Percentiles rank a stretch among this genome's conserved stretches.
Evolutionary conservation across 1,284 basidiomycete genomes (phyloP).

Genomic region (Pseudozyma thailandica): DNA sequence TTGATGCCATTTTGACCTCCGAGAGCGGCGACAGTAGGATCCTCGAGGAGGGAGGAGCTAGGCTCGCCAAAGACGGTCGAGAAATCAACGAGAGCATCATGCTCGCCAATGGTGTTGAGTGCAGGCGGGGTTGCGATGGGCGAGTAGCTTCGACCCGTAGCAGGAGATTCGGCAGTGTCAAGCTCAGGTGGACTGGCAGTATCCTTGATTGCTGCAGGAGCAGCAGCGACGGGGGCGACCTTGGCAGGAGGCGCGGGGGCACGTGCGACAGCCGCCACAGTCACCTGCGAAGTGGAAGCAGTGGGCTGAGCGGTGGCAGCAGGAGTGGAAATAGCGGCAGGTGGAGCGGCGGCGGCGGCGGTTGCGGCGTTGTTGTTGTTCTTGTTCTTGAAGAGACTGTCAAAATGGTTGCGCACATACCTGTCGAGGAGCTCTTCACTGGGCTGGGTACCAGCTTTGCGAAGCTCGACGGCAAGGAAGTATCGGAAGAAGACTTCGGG

Average conservation of each 20-base stretch:
- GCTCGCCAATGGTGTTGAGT: slow-evolving; percentile 29
- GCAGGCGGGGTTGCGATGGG: slow-evolving; percentile 31
- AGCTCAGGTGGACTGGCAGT: slow-evolving; percentile 37
- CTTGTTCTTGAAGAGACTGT: slow-evolving; percentile 55
- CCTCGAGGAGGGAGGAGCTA: slow-evolving; percentile 17
- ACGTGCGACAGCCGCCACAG: slow-evolving; percentile 36
- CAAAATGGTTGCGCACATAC: slow-evolving; percentile 63
- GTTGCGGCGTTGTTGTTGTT: slow-evolving; percentile 17
- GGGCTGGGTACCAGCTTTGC: slow-evolving; percentile 57
- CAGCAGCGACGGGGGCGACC: slow-evolving; percentile 4
- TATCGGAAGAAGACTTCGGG: slow-evolving; percentile 59
- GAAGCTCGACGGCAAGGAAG: slow-evolving; percentile 61
- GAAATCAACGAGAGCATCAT: slow-evolving; percentile 31
- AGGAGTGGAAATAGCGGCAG: slow-evolving; percentile 4
- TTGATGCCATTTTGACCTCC: slow-evolving; percentile 32
- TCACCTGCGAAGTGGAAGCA: slow-evolving; percentile 32
- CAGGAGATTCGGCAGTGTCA: slow-evolving; percentile 35
- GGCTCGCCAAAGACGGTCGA: slow-evolving; percentile 31
- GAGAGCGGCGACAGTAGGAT: not conserved
- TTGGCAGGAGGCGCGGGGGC: slow-evolving; percentile 24
- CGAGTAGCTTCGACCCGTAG: slow-evolving; percentile 31
- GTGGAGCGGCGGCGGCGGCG: not conserved
- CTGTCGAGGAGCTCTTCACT: slow-evolving; percentile 58
- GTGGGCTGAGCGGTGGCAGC: not conserved
- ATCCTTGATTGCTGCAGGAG: not conserved